Conservation (phyloP, 345 rosid genomes). For the Gossypium herbaceum region DNA sequence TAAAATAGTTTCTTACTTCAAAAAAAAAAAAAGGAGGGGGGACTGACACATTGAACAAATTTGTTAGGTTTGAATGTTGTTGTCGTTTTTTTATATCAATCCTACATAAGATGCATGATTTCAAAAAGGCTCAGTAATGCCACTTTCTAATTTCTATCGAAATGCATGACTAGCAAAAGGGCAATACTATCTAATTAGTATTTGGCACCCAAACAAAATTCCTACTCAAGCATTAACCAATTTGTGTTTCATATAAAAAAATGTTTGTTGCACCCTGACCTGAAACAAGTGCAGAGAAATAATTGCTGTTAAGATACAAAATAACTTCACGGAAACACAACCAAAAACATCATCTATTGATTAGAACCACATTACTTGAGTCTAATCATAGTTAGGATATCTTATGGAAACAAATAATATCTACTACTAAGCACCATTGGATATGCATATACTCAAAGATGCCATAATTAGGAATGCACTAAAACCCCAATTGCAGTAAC, state of each 20-base stretch:
- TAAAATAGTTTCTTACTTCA: too few species aligned
- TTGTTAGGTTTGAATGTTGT: too few species aligned
- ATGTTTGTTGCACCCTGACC: conserved; percentile 95
- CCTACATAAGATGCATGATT: too few species aligned
- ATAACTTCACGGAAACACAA: neutral
- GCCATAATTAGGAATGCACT: neutral
- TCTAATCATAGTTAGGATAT: neutral
- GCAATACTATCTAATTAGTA: neutral
- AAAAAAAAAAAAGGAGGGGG: too few species aligned
- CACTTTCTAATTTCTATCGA: neutral
- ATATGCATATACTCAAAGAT: neutral
- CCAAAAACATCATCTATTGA: neutral
- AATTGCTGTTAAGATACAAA: neutral
- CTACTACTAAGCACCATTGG: neutral
- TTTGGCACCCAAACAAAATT: neutral
- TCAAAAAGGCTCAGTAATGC: neutral
- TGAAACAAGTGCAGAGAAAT: conserved; percentile 64
- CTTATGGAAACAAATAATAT: neutral
- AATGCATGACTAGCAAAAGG: neutral
- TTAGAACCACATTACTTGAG: neutral
- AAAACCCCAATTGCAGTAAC: neutral
- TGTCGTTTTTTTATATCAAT: too few species aligned
- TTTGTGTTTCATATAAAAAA: conserved; percentile 59
- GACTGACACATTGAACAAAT: too few species aligned
- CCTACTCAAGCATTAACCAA: conserved; percentile 14